A percentile compares a stretch with the other conserved stretches of the same genome.
Conservation (phyloP, 164 flowering plant genomes). For the Aristolochia fimbriata region DNA sequence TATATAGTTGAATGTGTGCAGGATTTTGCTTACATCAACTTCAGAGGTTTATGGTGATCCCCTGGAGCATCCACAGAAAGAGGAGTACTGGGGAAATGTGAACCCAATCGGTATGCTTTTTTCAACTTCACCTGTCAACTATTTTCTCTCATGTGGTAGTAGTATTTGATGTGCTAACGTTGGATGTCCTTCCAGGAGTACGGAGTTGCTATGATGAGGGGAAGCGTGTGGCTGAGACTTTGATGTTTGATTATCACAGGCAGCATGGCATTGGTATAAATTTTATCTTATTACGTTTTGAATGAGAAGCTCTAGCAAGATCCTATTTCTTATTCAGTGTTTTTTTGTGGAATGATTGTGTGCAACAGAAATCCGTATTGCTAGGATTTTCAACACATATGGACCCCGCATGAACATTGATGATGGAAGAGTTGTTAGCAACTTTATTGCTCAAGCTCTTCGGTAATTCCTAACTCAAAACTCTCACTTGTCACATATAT, state of each 20-base stretch:
- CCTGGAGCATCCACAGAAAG: conserved; percentile 89
- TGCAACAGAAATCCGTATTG: conserved; percentile 56
- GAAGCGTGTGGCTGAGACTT: conserved; percentile 81
- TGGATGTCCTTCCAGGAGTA: conserved; percentile 34
- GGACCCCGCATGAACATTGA: conserved; percentile 87
- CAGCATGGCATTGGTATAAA: conserved; percentile 72
- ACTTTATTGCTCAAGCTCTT: conserved; percentile 79
- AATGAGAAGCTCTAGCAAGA: too few relatives aligned
- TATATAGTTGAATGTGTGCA: conserved; percentile 11
- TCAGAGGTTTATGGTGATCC: conserved; percentile 99
- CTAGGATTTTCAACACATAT: conserved; percentile 77
- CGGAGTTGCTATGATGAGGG: conserved; percentile 87
- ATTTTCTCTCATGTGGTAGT: background rate
- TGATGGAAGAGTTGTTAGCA: conserved; percentile 89
- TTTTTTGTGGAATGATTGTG: background rate
- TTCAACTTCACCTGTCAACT: background rate
- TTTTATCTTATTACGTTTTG: background rate
- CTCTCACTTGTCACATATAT: too few relatives aligned
- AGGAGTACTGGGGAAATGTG: conserved; percentile 97
- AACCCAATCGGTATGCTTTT: conserved; percentile 77
- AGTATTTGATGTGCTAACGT: background rate
- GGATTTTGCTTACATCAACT: conserved; percentile 92
- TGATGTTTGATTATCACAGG: conserved; percentile 85
- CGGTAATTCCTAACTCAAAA: conserved; percentile 24
- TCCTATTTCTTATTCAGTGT: too few relatives aligned